phyloP scores from a whole-genome alignment of 164 flowering plant genomes.

The Magnolia kwangsiensis region DNA sequence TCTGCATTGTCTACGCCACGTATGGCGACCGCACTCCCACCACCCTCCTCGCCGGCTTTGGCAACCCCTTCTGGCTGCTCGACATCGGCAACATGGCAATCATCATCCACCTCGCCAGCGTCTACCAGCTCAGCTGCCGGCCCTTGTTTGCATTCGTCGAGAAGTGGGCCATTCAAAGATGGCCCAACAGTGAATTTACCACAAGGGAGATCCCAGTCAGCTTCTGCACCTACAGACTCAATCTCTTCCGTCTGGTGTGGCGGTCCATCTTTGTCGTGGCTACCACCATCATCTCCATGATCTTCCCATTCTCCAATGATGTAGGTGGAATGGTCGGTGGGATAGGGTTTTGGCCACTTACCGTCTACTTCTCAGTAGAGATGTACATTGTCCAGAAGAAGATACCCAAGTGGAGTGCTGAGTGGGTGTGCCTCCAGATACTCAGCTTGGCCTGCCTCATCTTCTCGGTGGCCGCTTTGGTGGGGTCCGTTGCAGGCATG shows the following conservation, averaged over 20 bases:
- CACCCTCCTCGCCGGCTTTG: slow-evolving; percentile 59
- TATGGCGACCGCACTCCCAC: slow-evolving; percentile 56
- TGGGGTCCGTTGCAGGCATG: slow-evolving; percentile 54
- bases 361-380: slow-evolving; percentile 61
- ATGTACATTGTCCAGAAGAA: slow-evolving; percentile 57
- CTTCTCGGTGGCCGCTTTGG: slow-evolving; percentile 45
- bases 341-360: slow-evolving; percentile 64
- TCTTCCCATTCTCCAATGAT: slow-evolving; percentile 64
- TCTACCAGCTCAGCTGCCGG: slow-evolving; percentile 61
- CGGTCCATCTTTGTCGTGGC: slow-evolving; percentile 38
- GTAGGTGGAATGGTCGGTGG: slow-evolving; percentile 59
- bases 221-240: slow-evolving; percentile 26
- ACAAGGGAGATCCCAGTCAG: slow-evolving; percentile 35
- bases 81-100: slow-evolving; percentile 63
- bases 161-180: slow-evolving; percentile 35
- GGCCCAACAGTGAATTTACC: slow-evolving; percentile 38
- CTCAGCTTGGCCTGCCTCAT: slow-evolving; percentile 49
- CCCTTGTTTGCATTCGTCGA: slow-evolving; percentile 64
- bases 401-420: slow-evolving; percentile 51
- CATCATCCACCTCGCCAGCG: slow-evolving; percentile 62
- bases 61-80: slow-evolving; percentile 63
- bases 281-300: slow-evolving; percentile 59
- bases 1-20: slow-evolving; percentile 65
- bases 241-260: slow-evolving; percentile 51
- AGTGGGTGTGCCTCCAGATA: slow-evolving; percentile 53